phyloP scores from a whole-genome alignment of 306 rosid species.

The Pyrus bretschneideri region DNA sequence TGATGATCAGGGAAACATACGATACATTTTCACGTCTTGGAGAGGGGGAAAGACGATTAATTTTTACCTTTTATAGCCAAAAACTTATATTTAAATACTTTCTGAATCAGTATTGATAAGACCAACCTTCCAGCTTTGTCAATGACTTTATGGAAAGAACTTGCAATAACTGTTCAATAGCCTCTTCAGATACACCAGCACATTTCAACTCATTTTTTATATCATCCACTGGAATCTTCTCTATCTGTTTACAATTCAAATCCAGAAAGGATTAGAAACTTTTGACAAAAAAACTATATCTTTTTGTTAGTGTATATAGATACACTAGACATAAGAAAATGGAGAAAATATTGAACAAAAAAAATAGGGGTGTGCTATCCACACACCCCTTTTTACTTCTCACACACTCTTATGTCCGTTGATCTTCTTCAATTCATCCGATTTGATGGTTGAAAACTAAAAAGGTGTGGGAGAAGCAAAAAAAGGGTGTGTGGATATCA shows the following conservation, averaged over 20 bases:
- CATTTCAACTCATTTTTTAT: constrained; percentile 64
- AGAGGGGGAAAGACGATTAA: background rate
- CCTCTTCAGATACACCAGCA: constrained; percentile 67
- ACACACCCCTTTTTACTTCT: too few species aligned
- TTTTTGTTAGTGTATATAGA: background rate
- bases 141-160: constrained; percentile 89
- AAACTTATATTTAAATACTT: background rate
- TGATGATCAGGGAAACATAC: background rate
- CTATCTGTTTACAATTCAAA: constrained; percentile 43
- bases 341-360: background rate
- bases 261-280: background rate
- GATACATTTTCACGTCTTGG: background rate
- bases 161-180: constrained; percentile 67
- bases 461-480: too few species aligned
- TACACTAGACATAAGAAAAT: background rate
- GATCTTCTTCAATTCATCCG: too few species aligned
- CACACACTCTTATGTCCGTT: too few species aligned
- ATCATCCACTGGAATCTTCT: constrained; percentile 76
- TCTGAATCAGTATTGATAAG: background rate
- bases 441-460: too few species aligned
- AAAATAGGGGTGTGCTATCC: too few species aligned
- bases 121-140: constrained; percentile 77
- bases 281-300: background rate
- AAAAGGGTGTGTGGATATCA: too few species aligned
- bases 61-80: background rate